Evolutionary conservation across 768 basidiomycete genomes (phyloP).

Genomic region (Psilocybe subaeruginosa): DNA sequence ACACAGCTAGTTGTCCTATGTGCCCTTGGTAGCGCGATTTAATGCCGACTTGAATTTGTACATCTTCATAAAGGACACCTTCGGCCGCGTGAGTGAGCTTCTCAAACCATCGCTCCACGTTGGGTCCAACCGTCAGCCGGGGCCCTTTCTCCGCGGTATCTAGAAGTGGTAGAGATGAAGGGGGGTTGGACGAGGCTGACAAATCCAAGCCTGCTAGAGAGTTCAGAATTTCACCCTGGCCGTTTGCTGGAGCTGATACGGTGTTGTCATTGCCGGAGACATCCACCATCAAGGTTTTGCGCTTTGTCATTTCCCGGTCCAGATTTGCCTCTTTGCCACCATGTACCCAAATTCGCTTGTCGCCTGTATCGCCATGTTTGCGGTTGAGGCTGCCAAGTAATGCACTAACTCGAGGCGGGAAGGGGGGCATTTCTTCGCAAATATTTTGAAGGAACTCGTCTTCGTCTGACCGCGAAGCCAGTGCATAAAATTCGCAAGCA

Average conservation of each 20-base stretch:
- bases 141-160: conserved; percentile 41
- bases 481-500: conserved; percentile 94
- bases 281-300: conserved; percentile 45
- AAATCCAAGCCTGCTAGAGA: conserved; percentile 84
- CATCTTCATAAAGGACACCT: conserved; percentile 94
- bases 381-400: conserved; percentile 85
- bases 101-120: conserved; percentile 88
- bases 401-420: conserved; percentile 93
- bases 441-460: conserved; percentile 93
- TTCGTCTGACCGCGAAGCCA: conserved; percentile 83
- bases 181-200: conserved; percentile 20
- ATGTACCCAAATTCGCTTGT: conserved; percentile 94
- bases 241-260: conserved; percentile 24
- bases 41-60: conserved; percentile 93
- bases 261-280: conserved; percentile 40
- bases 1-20: conserved; percentile 90
- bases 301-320: conserved; percentile 67
- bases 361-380: conserved; percentile 91
- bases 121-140: conserved; percentile 65
- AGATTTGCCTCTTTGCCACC: conserved; percentile 93
- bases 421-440: conserved; percentile 99
- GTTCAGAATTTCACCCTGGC: conserved; percentile 56
- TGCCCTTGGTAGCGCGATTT: conserved; percentile 97
- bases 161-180: conserved; percentile 16
- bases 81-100: conserved; percentile 80